A percentile compares a stretch with the other conserved stretches of the same genome.
phyloP scores from a whole-genome alignment of 2,329 filamentous ascomycete species.

The Cercospora zeina region DNA sequence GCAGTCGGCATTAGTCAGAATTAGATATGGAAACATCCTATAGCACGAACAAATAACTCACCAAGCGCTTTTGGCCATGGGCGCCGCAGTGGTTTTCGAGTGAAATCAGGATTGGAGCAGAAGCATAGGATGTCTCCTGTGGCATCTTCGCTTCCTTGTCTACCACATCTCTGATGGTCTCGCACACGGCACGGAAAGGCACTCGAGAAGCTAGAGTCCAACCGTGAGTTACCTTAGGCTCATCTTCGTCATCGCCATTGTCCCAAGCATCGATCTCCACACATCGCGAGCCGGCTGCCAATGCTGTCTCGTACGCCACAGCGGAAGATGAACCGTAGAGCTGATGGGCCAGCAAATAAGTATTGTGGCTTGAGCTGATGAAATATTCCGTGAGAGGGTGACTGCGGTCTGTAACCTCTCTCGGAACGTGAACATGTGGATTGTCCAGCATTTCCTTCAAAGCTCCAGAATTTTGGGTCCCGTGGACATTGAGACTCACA shows the following conservation, averaged over 20 bases:
- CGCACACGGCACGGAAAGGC: constrained; percentile 64
- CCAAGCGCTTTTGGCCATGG: constrained; percentile 56
- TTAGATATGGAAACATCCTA: background rate
- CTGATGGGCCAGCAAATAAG: constrained; percentile 69
- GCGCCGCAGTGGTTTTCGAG: constrained; percentile 67
- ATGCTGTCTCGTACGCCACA: constrained; percentile 62
- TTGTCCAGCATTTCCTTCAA: constrained; percentile 57
- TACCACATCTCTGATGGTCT: constrained; percentile 63
- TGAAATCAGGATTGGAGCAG: constrained; percentile 63
- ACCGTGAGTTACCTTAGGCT: constrained; percentile 70
- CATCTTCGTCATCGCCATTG: constrained; percentile 58
- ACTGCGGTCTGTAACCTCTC: constrained; percentile 57
- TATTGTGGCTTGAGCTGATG: constrained; percentile 73
- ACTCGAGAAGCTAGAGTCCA: constrained; percentile 68
- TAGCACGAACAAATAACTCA: background rate
- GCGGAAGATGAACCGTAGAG: constrained; percentile 65
- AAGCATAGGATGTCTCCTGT: constrained; percentile 44
- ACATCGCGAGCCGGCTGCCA: constrained; percentile 65
- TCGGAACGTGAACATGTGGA: constrained; percentile 60
- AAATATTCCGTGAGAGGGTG: constrained; percentile 68
- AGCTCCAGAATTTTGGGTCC: constrained; percentile 48
- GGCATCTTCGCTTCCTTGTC: constrained; percentile 58
- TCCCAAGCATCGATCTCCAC: constrained; percentile 77
- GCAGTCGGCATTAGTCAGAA: no score
- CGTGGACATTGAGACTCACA: constrained; percentile 45